phyloP scores from a whole-genome alignment of 495 filamentous ascomycete genomes.

The Apiosordaria backusii region DNA sequence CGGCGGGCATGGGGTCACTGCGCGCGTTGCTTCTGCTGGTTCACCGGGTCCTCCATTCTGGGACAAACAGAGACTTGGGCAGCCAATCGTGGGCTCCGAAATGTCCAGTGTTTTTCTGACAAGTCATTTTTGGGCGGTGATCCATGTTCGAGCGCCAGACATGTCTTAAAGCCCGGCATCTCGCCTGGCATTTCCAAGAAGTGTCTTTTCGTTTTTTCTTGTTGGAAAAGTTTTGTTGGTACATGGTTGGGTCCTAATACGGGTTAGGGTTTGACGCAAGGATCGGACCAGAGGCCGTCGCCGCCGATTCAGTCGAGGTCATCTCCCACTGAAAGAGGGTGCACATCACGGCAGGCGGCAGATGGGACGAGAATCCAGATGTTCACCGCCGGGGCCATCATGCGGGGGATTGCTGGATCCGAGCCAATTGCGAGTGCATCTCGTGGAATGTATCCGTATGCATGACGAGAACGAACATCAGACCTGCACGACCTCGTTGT shows the following conservation, averaged over 20 bases:
- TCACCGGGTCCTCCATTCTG: neutral
- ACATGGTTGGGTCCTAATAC: neutral
- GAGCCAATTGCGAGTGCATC: neutral
- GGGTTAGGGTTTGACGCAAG: neutral
- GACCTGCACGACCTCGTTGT: neutral
- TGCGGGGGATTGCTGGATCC: neutral
- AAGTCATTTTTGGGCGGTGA: neutral
- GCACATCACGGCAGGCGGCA: no score
- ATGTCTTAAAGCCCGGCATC: neutral
- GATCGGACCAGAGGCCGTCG: neutral
- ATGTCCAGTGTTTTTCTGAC: neutral
- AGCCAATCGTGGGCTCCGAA: neutral
- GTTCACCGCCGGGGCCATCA: neutral
- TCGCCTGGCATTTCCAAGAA: no score
- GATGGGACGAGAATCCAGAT: no score
- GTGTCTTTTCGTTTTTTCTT: neutral
- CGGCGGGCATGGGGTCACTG: neutral
- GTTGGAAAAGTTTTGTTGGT: no score
- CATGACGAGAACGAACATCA: neutral
- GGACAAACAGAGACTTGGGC: neutral
- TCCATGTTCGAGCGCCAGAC: neutral
- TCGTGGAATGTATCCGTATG: no score
- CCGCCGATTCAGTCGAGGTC: no score
- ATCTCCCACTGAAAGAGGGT: no score
- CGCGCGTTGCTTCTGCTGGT: neutral